A percentile compares a stretch with the other conserved stretches of the same genome.
These are phyloP conservation scores for Cercospora beticola DNA, from an alignment of 2,329 filamentous ascomycete genomes.

Conservation along the genomic window DNA sequence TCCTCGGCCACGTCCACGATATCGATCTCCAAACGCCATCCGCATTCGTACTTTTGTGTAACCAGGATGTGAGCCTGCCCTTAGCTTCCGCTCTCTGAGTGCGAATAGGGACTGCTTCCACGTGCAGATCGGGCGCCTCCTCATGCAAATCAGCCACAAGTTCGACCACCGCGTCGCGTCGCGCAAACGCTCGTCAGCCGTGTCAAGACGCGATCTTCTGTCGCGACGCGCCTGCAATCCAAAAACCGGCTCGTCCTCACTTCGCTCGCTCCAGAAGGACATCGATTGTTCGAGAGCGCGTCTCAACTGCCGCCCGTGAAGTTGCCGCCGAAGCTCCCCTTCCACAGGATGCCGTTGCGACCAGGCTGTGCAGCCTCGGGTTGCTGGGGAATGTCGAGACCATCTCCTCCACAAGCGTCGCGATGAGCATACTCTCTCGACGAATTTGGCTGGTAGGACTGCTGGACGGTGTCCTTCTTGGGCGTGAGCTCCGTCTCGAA, in stretches of 20 bases:
- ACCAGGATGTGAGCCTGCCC: constrained; percentile 10
- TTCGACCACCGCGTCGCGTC: neutral
- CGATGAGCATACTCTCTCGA: neutral
- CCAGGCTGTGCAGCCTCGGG: neutral
- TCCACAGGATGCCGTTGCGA: constrained; percentile 1
- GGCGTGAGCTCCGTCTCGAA: neutral
- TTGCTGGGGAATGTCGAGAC: neutral
- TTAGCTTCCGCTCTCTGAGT: constrained; percentile 2
- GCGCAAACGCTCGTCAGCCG: neutral
- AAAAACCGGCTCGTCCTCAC: neutral
- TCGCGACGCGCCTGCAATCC: neutral
- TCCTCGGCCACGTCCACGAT: neutral
- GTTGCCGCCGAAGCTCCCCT: constrained; percentile 3
- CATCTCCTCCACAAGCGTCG: neutral
- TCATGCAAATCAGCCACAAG: neutral
- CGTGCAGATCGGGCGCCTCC: constrained; percentile 7
- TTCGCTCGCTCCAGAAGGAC: neutral
- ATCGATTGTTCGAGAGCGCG: neutral
- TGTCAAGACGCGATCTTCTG: neutral
- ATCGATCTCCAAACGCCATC: neutral
- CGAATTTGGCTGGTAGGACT: neutral
- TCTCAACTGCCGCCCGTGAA: neutral
- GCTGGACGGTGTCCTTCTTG: neutral
- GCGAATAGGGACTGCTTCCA: constrained; percentile 4
- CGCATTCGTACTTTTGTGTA: neutral